Conservation (phyloP, 352 stramenopile genomes). For the Globisporangium irregulare region DNA sequence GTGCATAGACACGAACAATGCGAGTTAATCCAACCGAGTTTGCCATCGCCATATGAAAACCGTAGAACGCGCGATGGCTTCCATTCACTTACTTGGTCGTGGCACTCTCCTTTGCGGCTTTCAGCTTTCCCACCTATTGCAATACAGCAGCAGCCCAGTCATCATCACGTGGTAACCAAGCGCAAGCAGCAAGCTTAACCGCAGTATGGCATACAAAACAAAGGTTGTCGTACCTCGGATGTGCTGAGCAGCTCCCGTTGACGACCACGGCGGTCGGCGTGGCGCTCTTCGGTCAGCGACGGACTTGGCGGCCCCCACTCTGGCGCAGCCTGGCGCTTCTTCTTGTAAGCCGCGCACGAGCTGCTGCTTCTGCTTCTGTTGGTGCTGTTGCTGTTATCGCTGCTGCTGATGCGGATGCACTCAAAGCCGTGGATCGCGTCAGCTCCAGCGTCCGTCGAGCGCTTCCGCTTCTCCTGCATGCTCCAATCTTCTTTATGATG, state of each 20-base stretch:
- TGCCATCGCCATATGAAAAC: neutral
- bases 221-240: neutral
- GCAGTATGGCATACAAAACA: neutral
- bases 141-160: neutral
- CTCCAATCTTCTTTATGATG: neutral
- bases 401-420: neutral
- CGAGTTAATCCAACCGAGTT: neutral
- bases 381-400: no score
- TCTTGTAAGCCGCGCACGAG: neutral
- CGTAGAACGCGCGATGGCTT: neutral
- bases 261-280: neutral
- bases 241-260: neutral
- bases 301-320: neutral
- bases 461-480: constrained; percentile 5
- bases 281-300: neutral
- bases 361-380: no score
- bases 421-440: neutral
- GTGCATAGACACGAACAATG: neutral
- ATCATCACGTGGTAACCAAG: neutral
- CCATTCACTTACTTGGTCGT: neutral
- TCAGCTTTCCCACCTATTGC: neutral
- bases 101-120: neutral
- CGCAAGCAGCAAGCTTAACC: neutral
- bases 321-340: neutral
- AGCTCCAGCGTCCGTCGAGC: neutral